A percentile compares a stretch with the other conserved stretches of the same genome.
Evolutionary conservation across 495 filamentous ascomycete genomes (phyloP).

Genomic region (Margaritispora aquatica): DNA sequence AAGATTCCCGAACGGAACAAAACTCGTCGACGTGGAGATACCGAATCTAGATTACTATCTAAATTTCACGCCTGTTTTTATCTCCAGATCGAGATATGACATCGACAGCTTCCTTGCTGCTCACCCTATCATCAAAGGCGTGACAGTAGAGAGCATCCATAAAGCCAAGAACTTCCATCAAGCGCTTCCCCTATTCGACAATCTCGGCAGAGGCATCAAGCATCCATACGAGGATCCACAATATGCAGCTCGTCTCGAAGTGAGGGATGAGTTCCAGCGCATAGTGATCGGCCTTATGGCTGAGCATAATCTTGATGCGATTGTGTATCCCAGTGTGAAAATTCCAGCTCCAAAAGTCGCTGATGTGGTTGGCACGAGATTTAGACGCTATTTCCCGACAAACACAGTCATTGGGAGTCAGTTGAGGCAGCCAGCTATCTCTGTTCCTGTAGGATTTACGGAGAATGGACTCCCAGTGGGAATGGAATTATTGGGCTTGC

Average conservation of each 20-base stretch:
- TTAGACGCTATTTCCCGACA: conserved; percentile 24
- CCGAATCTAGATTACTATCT: conserved; percentile 29
- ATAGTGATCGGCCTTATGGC: conserved; percentile 23
- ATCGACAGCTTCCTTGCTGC: conserved; percentile 30
- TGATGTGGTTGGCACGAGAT: conserved; percentile 16
- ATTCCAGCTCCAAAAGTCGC: conserved; percentile 23
- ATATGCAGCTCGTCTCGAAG: conserved; percentile 19
- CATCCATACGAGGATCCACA: conserved; percentile 21
- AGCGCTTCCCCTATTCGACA: conserved; percentile 15
- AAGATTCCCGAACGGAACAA: conserved; percentile 14
- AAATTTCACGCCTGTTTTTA: conserved; percentile 18
- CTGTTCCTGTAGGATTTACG: conserved; percentile 26
- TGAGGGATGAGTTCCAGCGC: conserved; percentile 21
- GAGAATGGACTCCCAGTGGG: conserved; percentile 22
- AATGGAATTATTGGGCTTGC: conserved; percentile 22
- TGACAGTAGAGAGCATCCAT: conserved; percentile 15
- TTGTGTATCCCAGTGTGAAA: conserved; percentile 23
- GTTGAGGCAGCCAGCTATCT: conserved; percentile 22
- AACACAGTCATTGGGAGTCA: conserved; percentile 25
- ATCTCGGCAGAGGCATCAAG: conserved; percentile 11
- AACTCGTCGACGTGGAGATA: conserved; percentile 27
- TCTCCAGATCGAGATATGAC: conserved; percentile 26
- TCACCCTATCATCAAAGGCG: conserved; percentile 19
- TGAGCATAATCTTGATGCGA: conserved; percentile 22
- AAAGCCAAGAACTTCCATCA: conserved; percentile 16